Evolutionary conservation across 148 eudicot species (phyloP).

Genomic region (Fallopia convolvulus): DNA sequence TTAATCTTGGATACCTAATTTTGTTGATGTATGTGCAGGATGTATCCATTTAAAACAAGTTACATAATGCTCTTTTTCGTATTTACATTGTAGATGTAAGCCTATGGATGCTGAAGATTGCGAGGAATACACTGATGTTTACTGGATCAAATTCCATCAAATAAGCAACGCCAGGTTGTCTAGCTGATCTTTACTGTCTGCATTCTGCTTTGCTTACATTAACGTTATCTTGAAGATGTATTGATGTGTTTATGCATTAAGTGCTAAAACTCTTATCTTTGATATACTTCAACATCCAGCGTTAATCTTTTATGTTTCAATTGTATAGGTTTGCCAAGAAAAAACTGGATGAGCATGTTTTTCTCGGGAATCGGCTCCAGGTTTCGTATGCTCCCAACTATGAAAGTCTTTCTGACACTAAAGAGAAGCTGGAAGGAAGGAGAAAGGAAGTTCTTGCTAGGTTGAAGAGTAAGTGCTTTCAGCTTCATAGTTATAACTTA

Average conservation of each 20-base stretch:
- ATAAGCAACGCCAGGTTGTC: slow-evolving; percentile 66
- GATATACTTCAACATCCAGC: neutral
- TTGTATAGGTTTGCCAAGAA: slow-evolving; percentile 74
- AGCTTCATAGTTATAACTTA: neutral
- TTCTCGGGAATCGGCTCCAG: slow-evolving; percentile 76
- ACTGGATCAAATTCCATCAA: slow-evolving; percentile 72
- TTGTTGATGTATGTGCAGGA: neutral
- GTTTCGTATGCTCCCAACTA: slow-evolving; percentile 77
- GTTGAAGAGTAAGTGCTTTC: slow-evolving; percentile 40
- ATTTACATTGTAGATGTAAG: slow-evolving; percentile 49
- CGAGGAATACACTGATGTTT: slow-evolving; percentile 78
- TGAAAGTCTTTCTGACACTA: slow-evolving; percentile 75
- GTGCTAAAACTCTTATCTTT: neutral
- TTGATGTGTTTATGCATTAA: neutral
- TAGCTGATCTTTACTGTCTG: neutral
- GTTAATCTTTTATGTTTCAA: neutral
- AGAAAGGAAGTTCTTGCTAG: slow-evolving; percentile 79
- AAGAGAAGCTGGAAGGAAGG: slow-evolving; percentile 79
- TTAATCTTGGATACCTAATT: neutral
- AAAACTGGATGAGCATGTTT: slow-evolving; percentile 76
- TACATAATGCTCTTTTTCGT: neutral
- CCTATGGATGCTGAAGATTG: slow-evolving; percentile 96
- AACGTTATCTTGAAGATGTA: neutral
- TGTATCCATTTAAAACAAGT: neutral
- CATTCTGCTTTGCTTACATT: neutral